Evolutionary conservation across 1,139 yeast genomes (phyloP).

Genomic region (Yamadazyma triangularis): DNA sequence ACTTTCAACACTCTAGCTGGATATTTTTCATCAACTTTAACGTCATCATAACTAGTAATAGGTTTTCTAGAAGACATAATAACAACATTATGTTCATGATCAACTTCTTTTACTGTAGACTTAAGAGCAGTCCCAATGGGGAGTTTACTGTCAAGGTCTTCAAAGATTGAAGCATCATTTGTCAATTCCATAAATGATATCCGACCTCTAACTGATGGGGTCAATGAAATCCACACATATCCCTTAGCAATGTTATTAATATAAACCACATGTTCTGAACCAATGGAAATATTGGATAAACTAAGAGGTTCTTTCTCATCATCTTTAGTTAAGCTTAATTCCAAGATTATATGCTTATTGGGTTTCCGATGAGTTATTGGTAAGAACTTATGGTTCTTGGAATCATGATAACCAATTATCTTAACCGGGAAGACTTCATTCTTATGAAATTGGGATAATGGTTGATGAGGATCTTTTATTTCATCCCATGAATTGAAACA

Average conservation of each 20-base stretch:
- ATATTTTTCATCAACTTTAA: slow-evolving; percentile 52
- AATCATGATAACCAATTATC: slow-evolving; percentile 76
- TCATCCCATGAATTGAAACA: slow-evolving; percentile 53
- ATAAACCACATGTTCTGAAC: slow-evolving; percentile 43
- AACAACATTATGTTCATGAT: slow-evolving; percentile 48
- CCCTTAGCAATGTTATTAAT: slow-evolving; percentile 53
- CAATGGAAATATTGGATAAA: slow-evolving; percentile 35
- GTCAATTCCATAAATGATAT: slow-evolving; percentile 64
- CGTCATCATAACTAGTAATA: slow-evolving; percentile 44
- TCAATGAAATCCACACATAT: slow-evolving; percentile 62
- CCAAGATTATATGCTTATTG: slow-evolving; percentile 56
- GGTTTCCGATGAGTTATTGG: slow-evolving; percentile 60
- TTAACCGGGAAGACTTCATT: slow-evolving; percentile 60
- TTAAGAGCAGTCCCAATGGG: slow-evolving; percentile 71
- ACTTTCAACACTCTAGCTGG: slow-evolving; percentile 67
- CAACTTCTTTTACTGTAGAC: slow-evolving; percentile 53
- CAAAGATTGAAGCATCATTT: slow-evolving; percentile 48
- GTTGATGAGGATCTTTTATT: slow-evolving; percentile 55
- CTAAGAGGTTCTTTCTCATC: slow-evolving; percentile 19
- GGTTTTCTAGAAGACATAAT: slow-evolving; percentile 48
- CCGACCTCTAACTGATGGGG: slow-evolving; percentile 67
- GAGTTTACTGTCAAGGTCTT: slow-evolving; percentile 49
- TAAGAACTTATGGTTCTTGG: slow-evolving; percentile 62
- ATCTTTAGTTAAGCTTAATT: slow-evolving; percentile 52
- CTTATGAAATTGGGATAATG: slow-evolving; percentile 55